A percentile compares a stretch with the other conserved stretches of the same genome.
Conservation (phyloP, 352 stramenopile species). For the Saprolegnia parasitica region DNA sequence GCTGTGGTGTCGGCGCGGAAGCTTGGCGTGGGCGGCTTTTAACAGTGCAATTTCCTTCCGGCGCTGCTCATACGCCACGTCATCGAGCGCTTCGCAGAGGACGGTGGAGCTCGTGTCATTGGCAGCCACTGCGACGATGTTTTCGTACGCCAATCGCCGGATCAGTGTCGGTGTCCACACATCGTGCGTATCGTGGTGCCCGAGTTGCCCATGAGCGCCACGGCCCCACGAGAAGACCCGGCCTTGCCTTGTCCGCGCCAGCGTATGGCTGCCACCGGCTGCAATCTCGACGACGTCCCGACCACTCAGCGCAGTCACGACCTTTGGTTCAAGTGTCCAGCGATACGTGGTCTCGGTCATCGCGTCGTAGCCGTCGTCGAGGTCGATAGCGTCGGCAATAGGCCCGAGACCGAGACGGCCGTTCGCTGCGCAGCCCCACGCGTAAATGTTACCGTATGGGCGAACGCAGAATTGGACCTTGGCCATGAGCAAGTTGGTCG, state of each 20-base stretch:
- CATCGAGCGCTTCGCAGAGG: slow-evolving; percentile 36
- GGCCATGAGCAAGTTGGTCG: slow-evolving; percentile 42
- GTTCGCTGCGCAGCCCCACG: slow-evolving; percentile 58
- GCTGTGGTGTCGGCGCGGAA: slow-evolving; percentile 1
- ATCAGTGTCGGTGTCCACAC: slow-evolving; percentile 44
- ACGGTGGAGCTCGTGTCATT: slow-evolving; percentile 58
- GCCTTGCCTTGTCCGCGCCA: slow-evolving; percentile 46
- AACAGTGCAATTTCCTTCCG: slow-evolving; percentile 48
- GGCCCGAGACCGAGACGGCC: slow-evolving; percentile 52
- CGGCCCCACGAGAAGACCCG: slow-evolving; percentile 62
- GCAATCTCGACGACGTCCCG: slow-evolving; percentile 46
- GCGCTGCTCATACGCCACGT: slow-evolving; percentile 41
- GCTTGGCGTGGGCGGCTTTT: slow-evolving; percentile 29
- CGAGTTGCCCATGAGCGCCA: slow-evolving; percentile 45
- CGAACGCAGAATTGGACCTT: slow-evolving; percentile 47
- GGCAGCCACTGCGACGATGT: slow-evolving; percentile 42
- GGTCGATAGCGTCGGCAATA: slow-evolving; percentile 14
- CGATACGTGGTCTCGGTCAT: slow-evolving; percentile 61
- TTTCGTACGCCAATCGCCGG: slow-evolving; percentile 46
- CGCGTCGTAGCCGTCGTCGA: slow-evolving; percentile 62
- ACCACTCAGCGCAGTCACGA: slow-evolving; percentile 43
- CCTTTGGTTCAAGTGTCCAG: slow-evolving; percentile 43
- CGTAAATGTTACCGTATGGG: slow-evolving; percentile 49
- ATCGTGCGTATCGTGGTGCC: slow-evolving; percentile 35
- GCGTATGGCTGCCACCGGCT: slow-evolving; percentile 46